Conservation (phyloP, 306 rosid species). For the Castanopsis chinensis region DNA sequence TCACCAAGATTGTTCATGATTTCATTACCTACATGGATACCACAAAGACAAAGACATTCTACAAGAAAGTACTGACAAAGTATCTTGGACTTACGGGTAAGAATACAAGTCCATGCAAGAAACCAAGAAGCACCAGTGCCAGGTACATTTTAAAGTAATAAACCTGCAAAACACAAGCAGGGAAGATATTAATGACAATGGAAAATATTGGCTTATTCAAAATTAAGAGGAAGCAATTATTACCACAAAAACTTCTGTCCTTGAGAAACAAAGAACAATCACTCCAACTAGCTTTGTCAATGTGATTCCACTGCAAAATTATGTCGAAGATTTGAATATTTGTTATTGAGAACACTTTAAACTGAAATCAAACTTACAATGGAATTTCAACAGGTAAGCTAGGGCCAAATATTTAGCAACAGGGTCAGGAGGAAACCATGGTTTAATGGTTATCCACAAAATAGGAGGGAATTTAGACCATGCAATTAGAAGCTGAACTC, state of each 20-base stretch:
- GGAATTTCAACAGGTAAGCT: neutral
- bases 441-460: neutral
- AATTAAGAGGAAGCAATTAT: conserved; percentile 17
- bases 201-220: neutral
- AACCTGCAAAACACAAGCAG: conserved; percentile 53
- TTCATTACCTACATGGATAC: neutral
- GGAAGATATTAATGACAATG: conserved; percentile 3
- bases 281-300: conserved; percentile 94
- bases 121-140: conserved; percentile 92
- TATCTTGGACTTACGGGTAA: conserved; percentile 63
- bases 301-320: conserved; percentile 81
- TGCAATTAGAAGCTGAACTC: neutral
- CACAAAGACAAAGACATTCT: conserved; percentile 7
- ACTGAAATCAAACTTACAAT: neutral
- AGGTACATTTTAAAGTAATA: conserved; percentile 96
- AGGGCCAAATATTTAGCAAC: neutral
- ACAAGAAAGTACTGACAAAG: neutral
- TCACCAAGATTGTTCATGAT: too few species aligned
- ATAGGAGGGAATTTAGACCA: neutral
- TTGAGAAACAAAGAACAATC: conserved; percentile 91
- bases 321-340: neutral
- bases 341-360: neutral
- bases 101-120: conserved; percentile 94
- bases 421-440: neutral
- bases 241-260: conserved; percentile 99